Percentiles rank a stretch among this genome's conserved stretches.
phyloP scores from a whole-genome alignment of 176 grass and related monocot species.

The Oryza meyeriana region DNA sequence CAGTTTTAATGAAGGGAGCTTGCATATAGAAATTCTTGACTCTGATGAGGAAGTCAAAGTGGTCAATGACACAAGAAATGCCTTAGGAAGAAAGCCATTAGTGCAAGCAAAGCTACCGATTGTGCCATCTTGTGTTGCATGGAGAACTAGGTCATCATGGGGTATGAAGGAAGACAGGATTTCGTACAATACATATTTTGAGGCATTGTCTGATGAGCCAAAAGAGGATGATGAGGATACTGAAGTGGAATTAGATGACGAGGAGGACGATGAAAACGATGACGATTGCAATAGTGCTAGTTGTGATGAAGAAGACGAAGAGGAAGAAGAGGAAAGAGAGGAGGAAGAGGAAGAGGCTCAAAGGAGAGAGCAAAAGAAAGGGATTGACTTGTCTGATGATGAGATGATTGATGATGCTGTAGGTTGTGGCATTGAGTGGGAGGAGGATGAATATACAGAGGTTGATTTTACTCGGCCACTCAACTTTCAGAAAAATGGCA shows the following conservation, averaged over 20 bases:
- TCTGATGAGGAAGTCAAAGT: slow-evolving; percentile 42
- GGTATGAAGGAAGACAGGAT: slow-evolving; percentile 51
- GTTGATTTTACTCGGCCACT: slow-evolving; percentile 16
- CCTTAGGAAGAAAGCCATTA: neutral
- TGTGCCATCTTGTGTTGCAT: slow-evolving; percentile 60
- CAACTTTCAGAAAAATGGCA: slow-evolving; percentile 19
- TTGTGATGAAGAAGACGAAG: slow-evolving; percentile 43
- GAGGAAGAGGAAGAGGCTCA: slow-evolving; percentile 38
- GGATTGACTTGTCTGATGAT: slow-evolving; percentile 31
- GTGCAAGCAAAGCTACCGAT: slow-evolving; percentile 25
- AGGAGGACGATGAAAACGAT: slow-evolving; percentile 25
- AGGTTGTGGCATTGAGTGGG: slow-evolving; percentile 37
- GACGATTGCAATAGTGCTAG: slow-evolving; percentile 27
- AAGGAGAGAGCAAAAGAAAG: slow-evolving; percentile 30
- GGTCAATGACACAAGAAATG: slow-evolving; percentile 12
- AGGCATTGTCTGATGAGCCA: slow-evolving; percentile 63
- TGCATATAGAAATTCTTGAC: slow-evolving; percentile 18
- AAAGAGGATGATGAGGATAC: slow-evolving; percentile 56
- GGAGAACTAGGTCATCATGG: slow-evolving; percentile 59
- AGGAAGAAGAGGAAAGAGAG: slow-evolving; percentile 39
- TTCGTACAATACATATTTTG: slow-evolving; percentile 72
- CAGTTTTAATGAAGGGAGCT: slow-evolving; percentile 5
- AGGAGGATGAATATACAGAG: slow-evolving; percentile 14
- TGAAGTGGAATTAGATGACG: slow-evolving; percentile 56
- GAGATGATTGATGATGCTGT: slow-evolving; percentile 36